phyloP scores from a whole-genome alignment of 129 eudicot genomes.

The Ambrosia artemisiifolia region DNA sequence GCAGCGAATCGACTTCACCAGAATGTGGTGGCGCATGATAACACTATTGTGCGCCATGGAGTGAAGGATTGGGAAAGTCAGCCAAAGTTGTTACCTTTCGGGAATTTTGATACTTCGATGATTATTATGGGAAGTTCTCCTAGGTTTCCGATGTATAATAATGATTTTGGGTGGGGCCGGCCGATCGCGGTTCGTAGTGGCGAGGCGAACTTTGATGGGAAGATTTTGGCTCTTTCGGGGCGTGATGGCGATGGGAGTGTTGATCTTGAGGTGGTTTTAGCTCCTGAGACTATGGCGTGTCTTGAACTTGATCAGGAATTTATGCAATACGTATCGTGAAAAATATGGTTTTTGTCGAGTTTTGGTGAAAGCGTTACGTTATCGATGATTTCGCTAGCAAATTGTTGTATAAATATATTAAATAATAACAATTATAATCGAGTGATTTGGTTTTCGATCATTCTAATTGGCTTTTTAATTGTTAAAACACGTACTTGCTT shows the following conservation, averaged over 20 bases:
- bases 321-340: conserved; percentile 68
- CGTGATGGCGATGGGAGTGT: conserved; percentile 57
- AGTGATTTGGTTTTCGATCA: background rate
- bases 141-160: conserved; percentile 75
- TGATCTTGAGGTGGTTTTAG: conserved; percentile 81
- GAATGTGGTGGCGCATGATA: conserved; percentile 68
- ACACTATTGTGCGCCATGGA: conserved; percentile 58
- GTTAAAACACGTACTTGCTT: background rate
- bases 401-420: background rate
- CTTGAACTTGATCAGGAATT: conserved; percentile 57
- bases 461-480: too few relatives aligned
- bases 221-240: conserved; percentile 73
- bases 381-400: background rate
- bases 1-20: conserved; percentile 60
- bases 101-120: conserved; percentile 84
- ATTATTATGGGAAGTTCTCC: conserved; percentile 93
- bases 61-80: conserved; percentile 74
- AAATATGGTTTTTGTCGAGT: background rate
- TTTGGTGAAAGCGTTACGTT: background rate
- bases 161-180: conserved; percentile 82
- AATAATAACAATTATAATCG: conserved; percentile 1
- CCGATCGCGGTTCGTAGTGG: conserved; percentile 81
- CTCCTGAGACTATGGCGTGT: conserved; percentile 55
- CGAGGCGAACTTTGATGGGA: conserved; percentile 70
- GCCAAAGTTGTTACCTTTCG: conserved; percentile 73